Evolutionary conservation across 129 eudicot genomes (phyloP).

Genomic region (Oenanthe sinensis): DNA sequence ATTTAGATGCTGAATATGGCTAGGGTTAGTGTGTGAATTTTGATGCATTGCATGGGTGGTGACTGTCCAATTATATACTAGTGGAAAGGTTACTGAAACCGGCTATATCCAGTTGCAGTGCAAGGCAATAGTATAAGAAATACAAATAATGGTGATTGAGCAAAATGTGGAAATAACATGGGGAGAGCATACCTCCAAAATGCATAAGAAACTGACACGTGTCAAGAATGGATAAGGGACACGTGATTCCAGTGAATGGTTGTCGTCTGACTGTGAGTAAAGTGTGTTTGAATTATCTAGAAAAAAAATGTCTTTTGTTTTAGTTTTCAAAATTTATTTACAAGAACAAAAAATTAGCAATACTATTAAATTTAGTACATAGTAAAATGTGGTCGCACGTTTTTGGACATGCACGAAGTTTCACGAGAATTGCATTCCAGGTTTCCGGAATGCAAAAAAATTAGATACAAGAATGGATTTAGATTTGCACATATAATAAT

Average conservation of each 20-base stretch:
- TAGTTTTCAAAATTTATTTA: too few relatives aligned
- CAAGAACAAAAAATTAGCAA: too few relatives aligned
- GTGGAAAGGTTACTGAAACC: slow-evolving; percentile 7
- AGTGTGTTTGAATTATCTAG: too few relatives aligned
- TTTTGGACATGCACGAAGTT: too few relatives aligned
- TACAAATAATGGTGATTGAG: not conserved
- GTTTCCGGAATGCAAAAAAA: too few relatives aligned
- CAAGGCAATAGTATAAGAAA: not conserved
- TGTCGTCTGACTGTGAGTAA: too few relatives aligned
- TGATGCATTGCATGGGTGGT: not conserved
- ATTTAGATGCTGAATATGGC: not conserved
- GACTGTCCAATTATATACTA: slow-evolving; percentile 17
- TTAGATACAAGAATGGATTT: too few relatives aligned
- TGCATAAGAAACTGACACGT: not conserved
- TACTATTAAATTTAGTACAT: too few relatives aligned
- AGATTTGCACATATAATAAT: too few relatives aligned
- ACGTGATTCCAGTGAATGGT: not conserved
- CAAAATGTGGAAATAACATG: not conserved
- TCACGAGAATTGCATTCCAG: too few relatives aligned
- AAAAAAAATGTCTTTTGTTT: too few relatives aligned
- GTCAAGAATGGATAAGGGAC: not conserved
- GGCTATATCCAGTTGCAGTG: slow-evolving; percentile 35
- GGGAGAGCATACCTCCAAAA: slow-evolving; percentile 7
- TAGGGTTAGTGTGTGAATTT: not conserved
- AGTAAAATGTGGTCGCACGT: too few relatives aligned